phyloP scores from a whole-genome alignment of 306 rosid genomes.

The Begonia masoniana region DNA sequence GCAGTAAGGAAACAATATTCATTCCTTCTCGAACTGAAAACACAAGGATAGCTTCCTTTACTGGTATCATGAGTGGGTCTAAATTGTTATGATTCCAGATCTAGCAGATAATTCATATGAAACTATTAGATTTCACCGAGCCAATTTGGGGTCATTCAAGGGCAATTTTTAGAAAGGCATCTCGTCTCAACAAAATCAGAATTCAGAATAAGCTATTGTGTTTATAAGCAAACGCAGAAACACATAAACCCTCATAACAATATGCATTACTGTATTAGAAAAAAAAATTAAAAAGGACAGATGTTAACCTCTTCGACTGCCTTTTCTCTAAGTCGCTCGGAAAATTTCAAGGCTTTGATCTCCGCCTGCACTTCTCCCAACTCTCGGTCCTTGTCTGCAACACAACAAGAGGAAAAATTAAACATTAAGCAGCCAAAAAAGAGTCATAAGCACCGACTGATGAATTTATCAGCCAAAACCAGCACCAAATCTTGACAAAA shows the following conservation, averaged over 20 bases:
- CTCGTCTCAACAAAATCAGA: no score
- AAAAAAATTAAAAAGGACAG: conserved; percentile 13
- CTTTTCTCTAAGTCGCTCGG: conserved; percentile 89
- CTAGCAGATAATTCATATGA: no score
- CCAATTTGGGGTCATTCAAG: no score
- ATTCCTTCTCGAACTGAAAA: no score
- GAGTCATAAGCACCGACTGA: not conserved
- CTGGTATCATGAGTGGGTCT: no score
- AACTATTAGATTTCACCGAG: no score
- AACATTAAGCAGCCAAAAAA: not conserved
- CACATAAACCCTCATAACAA: not conserved
- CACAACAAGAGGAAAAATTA: conserved; percentile 8
- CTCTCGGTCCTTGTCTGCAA: conserved; percentile 93
- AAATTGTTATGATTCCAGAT: no score
- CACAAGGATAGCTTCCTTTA: no score
- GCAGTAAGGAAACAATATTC: no score
- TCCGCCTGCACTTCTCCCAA: conserved; percentile 85
- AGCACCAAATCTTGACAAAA: conserved; percentile 20
- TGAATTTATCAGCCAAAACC: conserved; percentile 18
- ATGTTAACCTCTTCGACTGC: conserved; percentile 89
- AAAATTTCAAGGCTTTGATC: conserved; percentile 84
- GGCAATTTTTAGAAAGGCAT: no score
- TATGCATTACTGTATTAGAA: not conserved
- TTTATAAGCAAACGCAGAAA: no score
- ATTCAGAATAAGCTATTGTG: no score